A percentile compares a stretch with the other conserved stretches of the same genome.
Conservation (phyloP, 139 green algal genomes). For the Micractinium sp. region DNA sequence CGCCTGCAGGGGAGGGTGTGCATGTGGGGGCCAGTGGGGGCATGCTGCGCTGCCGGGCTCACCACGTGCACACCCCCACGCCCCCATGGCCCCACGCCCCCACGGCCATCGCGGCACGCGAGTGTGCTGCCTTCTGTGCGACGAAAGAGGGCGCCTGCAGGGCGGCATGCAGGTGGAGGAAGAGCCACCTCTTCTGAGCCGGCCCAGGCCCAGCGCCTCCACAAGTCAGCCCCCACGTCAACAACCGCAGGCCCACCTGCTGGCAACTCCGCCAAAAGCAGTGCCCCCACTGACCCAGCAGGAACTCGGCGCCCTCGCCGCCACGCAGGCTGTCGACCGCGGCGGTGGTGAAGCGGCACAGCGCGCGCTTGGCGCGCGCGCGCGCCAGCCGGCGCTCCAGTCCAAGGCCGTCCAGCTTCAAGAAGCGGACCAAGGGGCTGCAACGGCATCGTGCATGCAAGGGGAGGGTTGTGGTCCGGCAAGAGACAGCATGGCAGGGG, state of each 20-base stretch:
- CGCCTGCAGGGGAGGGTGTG: constrained; percentile 46
- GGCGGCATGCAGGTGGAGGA: background rate
- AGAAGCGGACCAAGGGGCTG: constrained; percentile 44
- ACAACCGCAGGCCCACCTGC: background rate
- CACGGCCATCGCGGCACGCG: too few relatives aligned
- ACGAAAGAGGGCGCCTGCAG: background rate
- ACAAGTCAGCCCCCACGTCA: background rate
- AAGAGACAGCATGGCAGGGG: too few relatives aligned
- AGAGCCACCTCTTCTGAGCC: too few relatives aligned
- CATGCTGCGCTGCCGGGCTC: too few relatives aligned
- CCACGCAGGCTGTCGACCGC: constrained; percentile 56
- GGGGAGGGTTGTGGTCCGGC: background rate
- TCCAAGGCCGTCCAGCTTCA: constrained; percentile 31
- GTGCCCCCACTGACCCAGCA: constrained; percentile 46
- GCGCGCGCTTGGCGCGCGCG: constrained; percentile 58
- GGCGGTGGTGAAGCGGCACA: constrained; percentile 63
- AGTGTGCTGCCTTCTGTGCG: too few relatives aligned
- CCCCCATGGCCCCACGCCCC: too few relatives aligned
- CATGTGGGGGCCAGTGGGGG: too few relatives aligned
- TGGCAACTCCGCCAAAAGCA: background rate
- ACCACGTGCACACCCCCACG: too few relatives aligned
- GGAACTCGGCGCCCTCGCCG: constrained; percentile 64
- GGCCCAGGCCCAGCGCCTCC: too few relatives aligned
- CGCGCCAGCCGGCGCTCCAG: background rate
- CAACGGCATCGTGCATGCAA: background rate